Evolutionary conservation across 495 filamentous ascomycete species (phyloP), one percentile per base, ranked within the genome.

Genomic region (Hamigera avellanea): DNA sequence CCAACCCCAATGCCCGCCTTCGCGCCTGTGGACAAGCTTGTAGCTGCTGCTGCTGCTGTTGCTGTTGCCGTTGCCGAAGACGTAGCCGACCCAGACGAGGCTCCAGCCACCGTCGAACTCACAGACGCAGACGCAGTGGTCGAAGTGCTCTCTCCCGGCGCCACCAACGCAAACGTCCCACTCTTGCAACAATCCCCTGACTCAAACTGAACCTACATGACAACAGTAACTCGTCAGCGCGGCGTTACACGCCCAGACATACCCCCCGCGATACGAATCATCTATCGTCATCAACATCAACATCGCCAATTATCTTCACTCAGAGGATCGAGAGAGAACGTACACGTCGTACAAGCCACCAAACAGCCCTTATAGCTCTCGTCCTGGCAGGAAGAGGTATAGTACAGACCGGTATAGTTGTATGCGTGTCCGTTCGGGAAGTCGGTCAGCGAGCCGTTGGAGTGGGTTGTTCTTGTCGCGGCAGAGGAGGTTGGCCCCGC

Each of bases 401-500:
- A 35, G 32, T 35, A 35, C 19, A 35, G 32, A 17, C 32, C 32
- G 8, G 32, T 35, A 19, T 35, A 35, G 19, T 35, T 35, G 18
- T 35, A 35, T 12, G 14, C 19, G 6, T 15, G 6, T 6, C 32
- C 32, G 19, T 19, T 16, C 19, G 8, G 6, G 19, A 35, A 35
- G 8, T 12, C 19, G 19, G 19, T 19, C 32, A 19, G n/a, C 32
- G 32, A 35, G 15, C 32, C 32, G 15, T 35, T 35, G 15, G 15
- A 6, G 6, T 10, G 7, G n/a, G 32, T 35, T 35, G n/a, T 35
- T 35, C 19, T 35, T 35, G 32, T 35, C 32, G 32, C 32, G 32
- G 19, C 32, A 35, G 6, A 35, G 19, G 15, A 12, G n/a, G 32
- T 35, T 35, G 19, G n/a, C 19, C 32, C 14, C 19, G 19, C 32